These are phyloP conservation scores for Nakazawaea wickerhamii DNA, from an alignment of 805 yeast genomes.

Conservation along the genomic window DNA sequence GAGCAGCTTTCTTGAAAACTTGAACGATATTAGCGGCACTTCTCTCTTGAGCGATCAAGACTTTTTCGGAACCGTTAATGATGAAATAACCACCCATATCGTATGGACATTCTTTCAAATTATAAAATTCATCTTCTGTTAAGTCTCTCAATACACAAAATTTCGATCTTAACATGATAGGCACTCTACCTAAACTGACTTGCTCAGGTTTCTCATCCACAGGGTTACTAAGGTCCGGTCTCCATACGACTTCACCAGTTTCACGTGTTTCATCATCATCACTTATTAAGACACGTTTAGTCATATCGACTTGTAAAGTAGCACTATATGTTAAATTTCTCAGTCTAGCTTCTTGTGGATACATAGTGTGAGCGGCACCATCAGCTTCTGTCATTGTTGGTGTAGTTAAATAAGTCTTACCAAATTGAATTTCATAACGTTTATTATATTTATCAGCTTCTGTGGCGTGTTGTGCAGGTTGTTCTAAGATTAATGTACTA, in stretches of 20 bases:
- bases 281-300: slow-evolving; percentile 80
- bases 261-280: slow-evolving; percentile 61
- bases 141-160: slow-evolving; percentile 89
- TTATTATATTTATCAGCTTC: slow-evolving; percentile 86
- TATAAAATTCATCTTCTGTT: slow-evolving; percentile 89
- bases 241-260: slow-evolving; percentile 28
- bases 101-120: slow-evolving; percentile 96
- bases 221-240: slow-evolving; percentile 23
- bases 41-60: slow-evolving; percentile 96
- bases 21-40: slow-evolving; percentile 98
- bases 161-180: slow-evolving; percentile 95
- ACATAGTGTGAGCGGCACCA: slow-evolving; percentile 98
- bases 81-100: slow-evolving; percentile 99
- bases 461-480: slow-evolving; percentile 95
- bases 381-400: slow-evolving; percentile 99
- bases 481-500: slow-evolving; percentile 88
- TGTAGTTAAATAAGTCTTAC: slow-evolving; percentile 91
- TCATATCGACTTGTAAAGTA: slow-evolving; percentile 93
- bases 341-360: slow-evolving; percentile 96
- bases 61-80: slow-evolving; percentile 97
- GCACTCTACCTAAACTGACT: slow-evolving; percentile 94
- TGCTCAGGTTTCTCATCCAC: slow-evolving; percentile 60
- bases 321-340: slow-evolving; percentile 95
- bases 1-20: slow-evolving; percentile 96
- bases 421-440: slow-evolving; percentile 95